Percentiles rank a stretch among this genome's conserved stretches.
These are phyloP conservation scores for Mycogone perniciosa DNA, from an alignment of 2,329 filamentous ascomycete genomes.

Conservation along the genomic window DNA sequence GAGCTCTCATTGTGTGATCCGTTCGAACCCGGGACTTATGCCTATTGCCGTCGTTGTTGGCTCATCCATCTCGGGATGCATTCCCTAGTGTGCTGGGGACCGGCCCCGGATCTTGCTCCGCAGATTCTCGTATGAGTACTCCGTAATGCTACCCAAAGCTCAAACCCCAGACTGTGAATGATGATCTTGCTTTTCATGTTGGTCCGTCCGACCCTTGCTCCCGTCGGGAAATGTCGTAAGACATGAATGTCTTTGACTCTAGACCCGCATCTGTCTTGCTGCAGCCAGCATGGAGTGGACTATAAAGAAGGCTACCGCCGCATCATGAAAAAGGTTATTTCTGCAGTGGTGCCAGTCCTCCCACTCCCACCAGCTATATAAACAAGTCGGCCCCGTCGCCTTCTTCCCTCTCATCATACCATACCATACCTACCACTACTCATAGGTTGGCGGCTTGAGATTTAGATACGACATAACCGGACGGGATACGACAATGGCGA, in stretches of 20 bases:
- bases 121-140: too few species aligned
- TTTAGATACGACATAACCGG: background rate
- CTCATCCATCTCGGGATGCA: too few species aligned
- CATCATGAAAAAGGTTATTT: conserved; percentile 3
- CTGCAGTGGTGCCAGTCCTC: background rate
- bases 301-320: background rate
- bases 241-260: background rate
- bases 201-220: background rate
- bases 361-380: background rate
- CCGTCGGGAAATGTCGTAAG: conserved; percentile 10
- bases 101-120: too few species aligned
- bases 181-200: background rate
- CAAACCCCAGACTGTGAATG: too few species aligned
- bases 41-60: too few species aligned
- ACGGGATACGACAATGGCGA: background rate
- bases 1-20: too few species aligned
- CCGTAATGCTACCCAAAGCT: too few species aligned
- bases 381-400: background rate
- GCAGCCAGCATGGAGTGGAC: background rate
- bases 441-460: too few species aligned
- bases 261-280: background rate
- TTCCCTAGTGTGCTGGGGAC: too few species aligned
- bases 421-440: too few species aligned
- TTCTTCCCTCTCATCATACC: too few species aligned
- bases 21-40: too few species aligned